These are phyloP conservation scores for Peronosclerospora sorghi DNA, from an alignment of 352 stramenopile genomes.

Conservation along the genomic window DNA sequence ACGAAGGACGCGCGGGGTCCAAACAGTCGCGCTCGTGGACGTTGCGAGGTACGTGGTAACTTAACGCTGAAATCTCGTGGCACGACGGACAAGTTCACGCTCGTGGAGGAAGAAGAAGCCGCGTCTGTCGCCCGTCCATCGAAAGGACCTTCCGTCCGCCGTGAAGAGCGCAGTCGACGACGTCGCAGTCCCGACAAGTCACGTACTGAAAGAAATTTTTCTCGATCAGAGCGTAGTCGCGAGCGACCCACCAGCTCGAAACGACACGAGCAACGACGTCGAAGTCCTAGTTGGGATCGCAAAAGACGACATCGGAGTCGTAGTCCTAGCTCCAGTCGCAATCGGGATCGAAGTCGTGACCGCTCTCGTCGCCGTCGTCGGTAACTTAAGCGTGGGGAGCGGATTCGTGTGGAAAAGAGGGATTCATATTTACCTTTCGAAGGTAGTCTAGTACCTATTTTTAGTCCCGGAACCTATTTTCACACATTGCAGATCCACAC, in stretches of 20 bases:
- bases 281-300: slow-evolving; percentile 9
- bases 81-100: slow-evolving; percentile 27
- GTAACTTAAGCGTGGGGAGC: too few relatives aligned
- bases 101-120: slow-evolving; percentile 35
- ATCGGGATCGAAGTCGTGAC: neutral
- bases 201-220: slow-evolving; percentile 3
- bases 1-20: slow-evolving; percentile 24
- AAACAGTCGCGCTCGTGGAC: slow-evolving; percentile 11
- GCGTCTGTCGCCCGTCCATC: slow-evolving; percentile 2
- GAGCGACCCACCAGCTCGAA: slow-evolving; percentile 5
- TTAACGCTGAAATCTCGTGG: slow-evolving; percentile 34
- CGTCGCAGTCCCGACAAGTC: slow-evolving; percentile 15
- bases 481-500: too few relatives aligned
- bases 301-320: slow-evolving; percentile 9
- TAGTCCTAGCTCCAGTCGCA: slow-evolving; percentile 5
- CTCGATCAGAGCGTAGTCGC: slow-evolving; percentile 6
- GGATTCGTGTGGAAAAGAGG: too few relatives aligned
- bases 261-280: slow-evolving; percentile 8
- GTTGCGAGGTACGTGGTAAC: slow-evolving; percentile 21
- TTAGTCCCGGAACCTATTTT: too few relatives aligned
- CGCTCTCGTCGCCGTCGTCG: slow-evolving; percentile 1
- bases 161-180: slow-evolving; percentile 7
- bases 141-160: slow-evolving; percentile 2
- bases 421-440: too few relatives aligned
- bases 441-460: too few relatives aligned